Conservation (phyloP, 345 rosid species). For the Reutealis trisperma region DNA sequence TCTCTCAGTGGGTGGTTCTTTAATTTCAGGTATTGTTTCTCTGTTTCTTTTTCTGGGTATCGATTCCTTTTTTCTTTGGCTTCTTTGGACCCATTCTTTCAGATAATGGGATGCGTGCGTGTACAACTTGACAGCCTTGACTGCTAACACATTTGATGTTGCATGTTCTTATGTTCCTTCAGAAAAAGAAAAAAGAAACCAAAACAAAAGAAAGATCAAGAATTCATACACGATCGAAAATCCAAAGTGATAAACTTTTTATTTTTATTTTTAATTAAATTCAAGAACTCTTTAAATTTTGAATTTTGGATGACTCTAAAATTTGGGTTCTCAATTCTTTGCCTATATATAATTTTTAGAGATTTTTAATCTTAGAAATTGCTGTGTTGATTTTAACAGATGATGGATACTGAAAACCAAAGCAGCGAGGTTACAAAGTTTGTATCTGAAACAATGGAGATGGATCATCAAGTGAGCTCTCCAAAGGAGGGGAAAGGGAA, state of each 20-base stretch:
- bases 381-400: slow-evolving; percentile 22
- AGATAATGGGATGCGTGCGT: neutral
- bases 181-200: neutral
- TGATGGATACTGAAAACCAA: slow-evolving; percentile 39
- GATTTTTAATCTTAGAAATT: neutral
- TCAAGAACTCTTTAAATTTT: no score
- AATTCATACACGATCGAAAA: no score
- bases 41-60: neutral
- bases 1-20: slow-evolving; percentile 29
- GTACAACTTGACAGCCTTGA: no score
- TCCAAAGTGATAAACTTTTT: no score
- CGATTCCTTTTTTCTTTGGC: neutral
- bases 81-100: neutral
- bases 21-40: slow-evolving; percentile 32
- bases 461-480: slow-evolving; percentile 26
- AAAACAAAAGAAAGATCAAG: neutral
- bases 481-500: slow-evolving; percentile 66
- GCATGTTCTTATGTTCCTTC: neutral
- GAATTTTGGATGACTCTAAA: neutral
- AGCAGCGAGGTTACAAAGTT: slow-evolving; percentile 25
- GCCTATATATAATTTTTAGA: neutral
- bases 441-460: slow-evolving; percentile 47
- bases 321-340: neutral
- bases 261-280: no score
- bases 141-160: no score